Conservation (phyloP, 331 rosid genomes). For the Acacia pycnantha region DNA sequence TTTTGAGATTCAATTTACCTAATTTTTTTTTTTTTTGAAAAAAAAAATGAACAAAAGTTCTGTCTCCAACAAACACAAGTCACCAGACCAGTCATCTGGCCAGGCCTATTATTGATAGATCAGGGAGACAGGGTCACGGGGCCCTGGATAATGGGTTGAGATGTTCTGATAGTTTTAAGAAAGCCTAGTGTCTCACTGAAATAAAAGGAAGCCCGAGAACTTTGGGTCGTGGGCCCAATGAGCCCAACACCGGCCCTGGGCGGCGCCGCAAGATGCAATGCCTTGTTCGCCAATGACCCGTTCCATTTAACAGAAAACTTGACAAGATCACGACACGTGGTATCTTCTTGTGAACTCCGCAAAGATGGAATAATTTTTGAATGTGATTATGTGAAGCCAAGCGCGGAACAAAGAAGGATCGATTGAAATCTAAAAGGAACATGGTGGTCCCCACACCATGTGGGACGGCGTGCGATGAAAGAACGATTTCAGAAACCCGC, state of each 20-base stretch:
- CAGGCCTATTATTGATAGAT: too few species aligned
- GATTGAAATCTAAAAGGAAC: not conserved
- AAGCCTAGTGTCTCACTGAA: too few species aligned
- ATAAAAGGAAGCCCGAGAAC: not conserved
- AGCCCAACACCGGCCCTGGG: not conserved
- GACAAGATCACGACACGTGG: slow-evolving; percentile 33
- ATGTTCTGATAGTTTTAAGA: too few species aligned
- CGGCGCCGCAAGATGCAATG: not conserved
- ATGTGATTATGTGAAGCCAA: slow-evolving; percentile 43
- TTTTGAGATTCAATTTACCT: too few species aligned
- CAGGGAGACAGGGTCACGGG: too few species aligned
- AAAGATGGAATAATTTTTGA: slow-evolving; percentile 28
- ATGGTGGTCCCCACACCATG: slow-evolving; percentile 44
- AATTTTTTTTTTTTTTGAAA: too few species aligned
- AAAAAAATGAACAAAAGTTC: too few species aligned
- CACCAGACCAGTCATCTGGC: too few species aligned
- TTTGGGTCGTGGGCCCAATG: not conserved
- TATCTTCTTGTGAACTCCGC: not conserved
- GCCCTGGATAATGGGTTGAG: too few species aligned
- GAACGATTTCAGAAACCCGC: slow-evolving; percentile 8
- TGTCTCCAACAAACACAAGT: too few species aligned
- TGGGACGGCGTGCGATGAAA: slow-evolving; percentile 28
- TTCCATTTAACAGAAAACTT: not conserved
- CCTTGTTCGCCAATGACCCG: not conserved
- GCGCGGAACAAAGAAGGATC: slow-evolving; percentile 45